These are phyloP conservation scores for Cordyceps tenuipes DNA, from an alignment of 2,329 filamentous ascomycete species.

Conservation along the genomic window DNA sequence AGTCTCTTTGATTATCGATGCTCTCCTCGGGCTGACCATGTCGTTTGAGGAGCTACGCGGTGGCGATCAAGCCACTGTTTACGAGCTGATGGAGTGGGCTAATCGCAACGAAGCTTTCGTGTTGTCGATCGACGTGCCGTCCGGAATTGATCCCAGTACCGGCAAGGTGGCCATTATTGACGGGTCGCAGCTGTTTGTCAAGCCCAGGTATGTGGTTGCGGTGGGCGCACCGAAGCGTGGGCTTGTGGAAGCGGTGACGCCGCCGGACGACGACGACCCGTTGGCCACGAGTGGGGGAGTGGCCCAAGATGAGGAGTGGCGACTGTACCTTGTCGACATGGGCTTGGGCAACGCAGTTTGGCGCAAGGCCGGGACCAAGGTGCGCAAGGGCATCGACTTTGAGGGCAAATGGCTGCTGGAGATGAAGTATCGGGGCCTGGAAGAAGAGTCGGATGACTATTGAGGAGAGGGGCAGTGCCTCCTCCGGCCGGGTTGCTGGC, in stretches of 20 bases:
- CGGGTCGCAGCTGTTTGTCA: conserved; percentile 69
- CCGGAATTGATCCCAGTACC: conserved; percentile 72
- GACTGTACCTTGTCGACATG: conserved; percentile 77
- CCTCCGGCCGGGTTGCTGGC: neutral
- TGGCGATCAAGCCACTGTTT: conserved; percentile 73
- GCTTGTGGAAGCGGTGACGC: conserved; percentile 65
- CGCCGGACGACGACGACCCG: conserved; percentile 33
- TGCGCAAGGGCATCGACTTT: conserved; percentile 81
- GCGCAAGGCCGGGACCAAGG: conserved; percentile 73
- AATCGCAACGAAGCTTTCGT: conserved; percentile 79
- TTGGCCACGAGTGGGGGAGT: conserved; percentile 22
- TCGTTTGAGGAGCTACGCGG: conserved; percentile 82
- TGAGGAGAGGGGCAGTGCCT: neutral
- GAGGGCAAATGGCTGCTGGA: conserved; percentile 78
- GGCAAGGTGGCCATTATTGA: conserved; percentile 62
- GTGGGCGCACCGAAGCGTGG: conserved; percentile 84
- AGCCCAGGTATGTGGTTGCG: conserved; percentile 73
- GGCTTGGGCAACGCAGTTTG: conserved; percentile 76
- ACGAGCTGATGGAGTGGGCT: conserved; percentile 88
- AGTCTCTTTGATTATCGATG: conserved; percentile 79
- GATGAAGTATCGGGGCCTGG: conserved; percentile 43
- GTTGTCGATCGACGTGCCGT: conserved; percentile 83
- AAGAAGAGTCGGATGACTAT: conserved; percentile 21
- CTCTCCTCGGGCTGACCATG: conserved; percentile 75
- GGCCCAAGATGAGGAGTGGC: conserved; percentile 56